Evolutionary conservation across 1,284 basidiomycete species (phyloP), one percentile per base, ranked within the genome.

Genomic region (Puccinia novopanici): DNA sequence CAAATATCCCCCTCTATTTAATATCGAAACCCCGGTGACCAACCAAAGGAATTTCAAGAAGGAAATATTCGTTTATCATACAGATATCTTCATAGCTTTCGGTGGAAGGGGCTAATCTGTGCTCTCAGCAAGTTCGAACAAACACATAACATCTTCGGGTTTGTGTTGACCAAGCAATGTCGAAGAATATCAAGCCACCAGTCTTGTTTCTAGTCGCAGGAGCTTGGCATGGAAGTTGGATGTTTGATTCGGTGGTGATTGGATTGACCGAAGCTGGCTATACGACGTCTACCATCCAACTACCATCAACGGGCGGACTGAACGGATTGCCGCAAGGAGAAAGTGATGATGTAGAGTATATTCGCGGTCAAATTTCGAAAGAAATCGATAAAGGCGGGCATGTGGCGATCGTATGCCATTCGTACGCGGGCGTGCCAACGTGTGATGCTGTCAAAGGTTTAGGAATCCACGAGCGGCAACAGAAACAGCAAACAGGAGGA

Each of bases 391-490:
- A 80, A 61, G 81, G 73, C 22, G 65, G 72, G 48, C 72, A 82
- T 70, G 76, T 81, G 50, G 72, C 81, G 24, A 48, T 82, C 6
- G 68, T 82, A n/a, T 71, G 70, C 27, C 82, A 82, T 50, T 80
- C 75, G 13, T 82, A 82, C 63, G 82, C 81, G 22, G 82, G 82
- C 10, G 67, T 82, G 8, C 59, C 57, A 19, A 71, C 76, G 8
- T 50, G 75, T 34, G 75, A 80, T 55, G 81, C 81, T 22, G 61
- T 70, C 42, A 72, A 82, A 57, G 82, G 81, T 27, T 55, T 81
- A 24, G 59, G 73, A 15, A 82, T 81, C 71, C 57, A 65, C 45
- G 82, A 82, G 42, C 68, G 81, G 15, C 12, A 81, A 80, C 75
- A 81, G 54, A 79, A 80, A 40, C 71, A 81, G 22, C 72, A 61